These are phyloP conservation scores for Ajuga reptans DNA, from an alignment of 305 asterid genomes.

Conservation along the genomic window DNA sequence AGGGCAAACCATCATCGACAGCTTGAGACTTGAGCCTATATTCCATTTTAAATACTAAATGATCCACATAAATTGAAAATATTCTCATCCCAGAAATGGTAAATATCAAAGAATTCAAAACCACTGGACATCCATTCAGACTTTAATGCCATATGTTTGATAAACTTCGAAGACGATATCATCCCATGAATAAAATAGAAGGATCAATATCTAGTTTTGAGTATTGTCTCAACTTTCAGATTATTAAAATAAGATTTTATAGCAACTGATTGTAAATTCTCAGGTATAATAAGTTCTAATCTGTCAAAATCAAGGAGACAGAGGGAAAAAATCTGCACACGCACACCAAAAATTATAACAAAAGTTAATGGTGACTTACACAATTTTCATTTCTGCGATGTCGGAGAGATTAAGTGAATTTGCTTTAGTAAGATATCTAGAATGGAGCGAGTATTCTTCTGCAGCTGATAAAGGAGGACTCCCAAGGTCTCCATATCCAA, in stretches of 20 bases:
- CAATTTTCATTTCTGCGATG: slow-evolving; percentile 90
- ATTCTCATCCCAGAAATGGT: background rate
- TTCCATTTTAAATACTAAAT: background rate
- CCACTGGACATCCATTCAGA: too few species aligned
- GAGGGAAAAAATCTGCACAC: background rate
- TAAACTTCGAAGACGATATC: background rate
- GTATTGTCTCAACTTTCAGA: background rate
- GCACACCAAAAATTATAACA: background rate
- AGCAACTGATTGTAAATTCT: background rate
- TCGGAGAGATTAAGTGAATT: slow-evolving; percentile 84
- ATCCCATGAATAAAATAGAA: background rate
- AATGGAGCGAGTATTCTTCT: slow-evolving; percentile 92
- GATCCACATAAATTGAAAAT: background rate
- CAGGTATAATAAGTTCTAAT: background rate
- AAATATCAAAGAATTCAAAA: too few species aligned
- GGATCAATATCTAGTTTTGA: background rate
- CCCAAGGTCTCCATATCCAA: slow-evolving; percentile 92
- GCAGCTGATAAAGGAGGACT: slow-evolving; percentile 85
- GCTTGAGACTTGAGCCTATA: background rate
- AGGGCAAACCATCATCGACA: background rate
- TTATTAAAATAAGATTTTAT: background rate
- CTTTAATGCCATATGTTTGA: too few species aligned
- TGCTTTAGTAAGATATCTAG: slow-evolving; percentile 93
- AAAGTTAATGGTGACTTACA: slow-evolving; percentile 45
- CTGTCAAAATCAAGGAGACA: background rate